Percentiles rank a stretch among this genome's conserved stretches.
Conservation (phyloP, 805 yeast species). For the Kuraishia floccosa region DNA sequence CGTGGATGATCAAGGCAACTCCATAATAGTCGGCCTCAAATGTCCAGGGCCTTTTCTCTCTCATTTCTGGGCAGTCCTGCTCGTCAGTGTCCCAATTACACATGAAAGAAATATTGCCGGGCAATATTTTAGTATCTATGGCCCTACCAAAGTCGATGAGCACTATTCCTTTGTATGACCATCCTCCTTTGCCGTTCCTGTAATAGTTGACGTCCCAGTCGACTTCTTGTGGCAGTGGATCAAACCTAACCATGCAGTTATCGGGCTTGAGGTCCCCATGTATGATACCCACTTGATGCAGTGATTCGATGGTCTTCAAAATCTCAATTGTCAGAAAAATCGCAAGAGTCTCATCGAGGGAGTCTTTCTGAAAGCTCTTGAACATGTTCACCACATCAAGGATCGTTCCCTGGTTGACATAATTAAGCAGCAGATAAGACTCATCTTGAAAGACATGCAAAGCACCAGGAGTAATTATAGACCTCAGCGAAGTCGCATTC, state of each 20-base stretch:
- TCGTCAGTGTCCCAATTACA: slow-evolving; percentile 51
- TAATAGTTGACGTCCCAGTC: slow-evolving; percentile 14
- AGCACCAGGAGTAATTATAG: slow-evolving; percentile 38
- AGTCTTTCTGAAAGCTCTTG: slow-evolving; percentile 15
- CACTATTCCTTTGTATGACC: slow-evolving; percentile 43
- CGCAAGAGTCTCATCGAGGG: slow-evolving; percentile 49
- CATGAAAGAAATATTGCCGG: slow-evolving; percentile 36
- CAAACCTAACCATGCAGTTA: slow-evolving; percentile 66
- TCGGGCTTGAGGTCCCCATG: slow-evolving; percentile 87
- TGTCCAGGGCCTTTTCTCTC: slow-evolving; percentile 51
- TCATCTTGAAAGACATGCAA: slow-evolving; percentile 54
- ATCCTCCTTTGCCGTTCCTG: slow-evolving; percentile 25
- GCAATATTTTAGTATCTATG: slow-evolving; percentile 54
- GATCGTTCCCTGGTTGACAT: slow-evolving; percentile 60
- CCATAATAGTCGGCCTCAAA: slow-evolving; percentile 82
- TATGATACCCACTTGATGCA: slow-evolving; percentile 59
- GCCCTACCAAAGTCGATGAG: slow-evolving; percentile 79
- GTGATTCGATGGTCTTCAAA: slow-evolving; percentile 39
- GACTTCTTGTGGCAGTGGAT: slow-evolving; percentile 9
- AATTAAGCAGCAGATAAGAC: slow-evolving; percentile 55
- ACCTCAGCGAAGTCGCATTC: slow-evolving; percentile 6
- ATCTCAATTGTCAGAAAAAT: slow-evolving; percentile 58
- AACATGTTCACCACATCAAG: slow-evolving; percentile 52
- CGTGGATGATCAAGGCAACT: slow-evolving; percentile 62
- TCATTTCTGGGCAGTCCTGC: slow-evolving; percentile 61